These are phyloP conservation scores for Daldinia sp. DNA, from an alignment of 2,329 filamentous ascomycete genomes.

Conservation along the genomic window DNA sequence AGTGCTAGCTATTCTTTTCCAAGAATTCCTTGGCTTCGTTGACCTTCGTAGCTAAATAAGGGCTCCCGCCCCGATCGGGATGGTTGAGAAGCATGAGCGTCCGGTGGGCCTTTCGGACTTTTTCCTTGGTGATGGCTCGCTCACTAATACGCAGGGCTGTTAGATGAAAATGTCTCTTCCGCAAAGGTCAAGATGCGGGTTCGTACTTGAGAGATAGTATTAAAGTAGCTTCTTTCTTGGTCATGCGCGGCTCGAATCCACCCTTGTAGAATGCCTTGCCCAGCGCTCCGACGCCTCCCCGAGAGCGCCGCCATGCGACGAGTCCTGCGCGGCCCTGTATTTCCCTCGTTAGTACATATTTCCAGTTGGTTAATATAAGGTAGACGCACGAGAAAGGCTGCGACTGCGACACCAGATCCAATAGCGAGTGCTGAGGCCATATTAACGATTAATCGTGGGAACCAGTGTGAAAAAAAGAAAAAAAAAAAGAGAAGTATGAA, in stretches of 20 bases:
- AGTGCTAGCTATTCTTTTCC: conserved; percentile 70
- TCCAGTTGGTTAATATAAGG: neutral
- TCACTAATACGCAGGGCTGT: conserved; percentile 66
- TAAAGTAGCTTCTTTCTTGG: conserved; percentile 84
- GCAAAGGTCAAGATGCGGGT: neutral
- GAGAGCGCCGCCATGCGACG: conserved; percentile 84
- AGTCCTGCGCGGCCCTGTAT: conserved; percentile 87
- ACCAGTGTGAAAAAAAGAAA: conserved; percentile 9
- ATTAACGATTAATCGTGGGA: conserved; percentile 23
- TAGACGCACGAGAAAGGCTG: conserved; percentile 58
- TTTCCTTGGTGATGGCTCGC: conserved; percentile 86
- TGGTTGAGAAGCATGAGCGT: conserved; percentile 98
- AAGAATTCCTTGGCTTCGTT: conserved; percentile 98
- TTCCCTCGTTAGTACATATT: conserved; percentile 16
- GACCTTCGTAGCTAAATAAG: conserved; percentile 95
- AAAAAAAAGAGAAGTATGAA: no score
- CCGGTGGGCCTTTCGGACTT: conserved; percentile 93
- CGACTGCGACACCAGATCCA: conserved; percentile 59
- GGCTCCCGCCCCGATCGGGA: conserved; percentile 94
- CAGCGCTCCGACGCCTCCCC: conserved; percentile 78
- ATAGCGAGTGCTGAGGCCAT: conserved; percentile 66
- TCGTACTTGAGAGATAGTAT: conserved; percentile 88
- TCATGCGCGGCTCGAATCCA: conserved; percentile 98
- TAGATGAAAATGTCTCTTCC: conserved; percentile 11
- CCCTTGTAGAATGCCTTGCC: conserved; percentile 98